These are phyloP conservation scores for Phytophthora cactorum DNA, from an alignment of 352 stramenopile genomes.

Conservation along the genomic window DNA sequence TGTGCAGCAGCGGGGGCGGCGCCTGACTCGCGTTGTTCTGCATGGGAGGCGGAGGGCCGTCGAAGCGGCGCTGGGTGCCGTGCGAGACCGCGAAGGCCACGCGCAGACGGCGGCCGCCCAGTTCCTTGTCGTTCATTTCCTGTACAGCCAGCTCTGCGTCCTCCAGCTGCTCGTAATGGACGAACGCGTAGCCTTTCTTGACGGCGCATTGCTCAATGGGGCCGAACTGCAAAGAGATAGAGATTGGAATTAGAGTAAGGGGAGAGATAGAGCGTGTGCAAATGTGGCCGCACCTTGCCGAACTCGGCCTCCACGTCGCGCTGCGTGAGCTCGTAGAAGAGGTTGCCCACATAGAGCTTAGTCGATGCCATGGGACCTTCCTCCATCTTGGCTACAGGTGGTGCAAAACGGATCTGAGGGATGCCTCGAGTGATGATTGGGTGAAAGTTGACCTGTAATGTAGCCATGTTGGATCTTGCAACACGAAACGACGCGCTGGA, in stretches of 20 bases:
- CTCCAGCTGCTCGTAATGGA: slow-evolving; percentile 54
- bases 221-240: slow-evolving; percentile 47
- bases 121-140: slow-evolving; percentile 59
- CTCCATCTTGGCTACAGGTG: slow-evolving; percentile 12
- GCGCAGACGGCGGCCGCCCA: slow-evolving; percentile 49
- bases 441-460: slow-evolving; percentile 10
- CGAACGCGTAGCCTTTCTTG: slow-evolving; percentile 68
- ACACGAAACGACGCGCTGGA: slow-evolving; percentile 37
- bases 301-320: slow-evolving; percentile 57
- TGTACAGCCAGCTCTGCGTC: slow-evolving; percentile 53
- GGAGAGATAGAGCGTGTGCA: not conserved
- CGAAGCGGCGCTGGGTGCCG: slow-evolving; percentile 34
- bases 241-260: not conserved
- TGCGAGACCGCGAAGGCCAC: slow-evolving; percentile 52
- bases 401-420: slow-evolving; percentile 24
- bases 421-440: not conserved
- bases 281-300: slow-evolving; percentile 32
- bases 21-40: not conserved
- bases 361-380: slow-evolving; percentile 42
- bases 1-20: slow-evolving; percentile 28
- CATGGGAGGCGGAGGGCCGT: slow-evolving; percentile 25
- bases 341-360: slow-evolving; percentile 76
- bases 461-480: slow-evolving; percentile 36
- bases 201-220: slow-evolving; percentile 51
- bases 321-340: slow-evolving; percentile 58